Evolutionary conservation across 2,329 filamentous ascomycete genomes (phyloP), one percentile per base, ranked within the genome.

Genomic region (Xylariaceae sp.): DNA sequence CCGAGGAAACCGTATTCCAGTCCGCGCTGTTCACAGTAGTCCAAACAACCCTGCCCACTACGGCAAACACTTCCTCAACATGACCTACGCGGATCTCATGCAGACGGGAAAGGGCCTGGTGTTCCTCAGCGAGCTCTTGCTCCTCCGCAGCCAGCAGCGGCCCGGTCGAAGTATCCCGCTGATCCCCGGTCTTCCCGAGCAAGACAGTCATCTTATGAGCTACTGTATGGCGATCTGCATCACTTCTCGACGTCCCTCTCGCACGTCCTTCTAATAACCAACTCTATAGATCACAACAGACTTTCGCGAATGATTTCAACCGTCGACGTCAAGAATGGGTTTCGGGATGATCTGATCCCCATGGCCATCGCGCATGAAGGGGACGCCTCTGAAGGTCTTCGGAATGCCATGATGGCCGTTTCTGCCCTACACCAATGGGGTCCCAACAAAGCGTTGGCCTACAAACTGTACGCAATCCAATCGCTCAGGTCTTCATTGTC

Each of bases 301-400:
- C 73, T 79, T 41, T 74, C 77, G 3, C 65, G 69, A 15, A 79
- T 80, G 73, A 76, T 79, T 50, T 80, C 77, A 2, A 80, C 78
- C 3, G 74, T 78, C 51, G 73, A 79, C 55, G 68, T 75, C 59
- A 71, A 73, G 56, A 80, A 80, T 63, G 78, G 78, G 7, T 80
- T 80, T 61, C 75, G 75, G 41, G 71, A 74, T 39, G 72, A 77
- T 58, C 66, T 80, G 3, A 67, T 80, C 1, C 78, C 77, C 39
- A 78, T 79, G 75, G 77, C 77, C 1, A 64, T 80, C 3, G 68
- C 73, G 1, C 68, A 61, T 13, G 63, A 67, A 4, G 73, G 73
- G 44, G 64, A 67, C 35, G 71, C 74, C 35, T 73, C 75, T 2
- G 61, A 68, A 11, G 76, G 75, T 30, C 71, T 80, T 17, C 71